Base-by-base conservation (phyloP, 2,329 filamentous ascomycete genomes). In the Penicillium sp. region DNA sequence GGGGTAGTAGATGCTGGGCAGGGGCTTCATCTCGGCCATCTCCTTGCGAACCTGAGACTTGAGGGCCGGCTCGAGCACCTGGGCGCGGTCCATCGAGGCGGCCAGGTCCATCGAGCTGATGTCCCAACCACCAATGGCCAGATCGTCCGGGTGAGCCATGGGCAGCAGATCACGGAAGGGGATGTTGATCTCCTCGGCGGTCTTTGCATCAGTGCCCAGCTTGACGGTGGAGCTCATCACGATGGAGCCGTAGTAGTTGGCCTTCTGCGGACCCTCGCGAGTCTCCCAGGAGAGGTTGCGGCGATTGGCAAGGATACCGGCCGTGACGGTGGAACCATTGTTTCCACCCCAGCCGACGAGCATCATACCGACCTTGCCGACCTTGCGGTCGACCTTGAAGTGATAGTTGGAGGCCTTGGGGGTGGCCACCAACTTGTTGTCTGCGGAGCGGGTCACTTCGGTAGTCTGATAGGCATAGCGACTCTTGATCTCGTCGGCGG, bases 221-320 rank as follows among this genome's bases (percentile, higher is more conserved):
- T 97, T 99, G 79, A 97, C 86, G 61, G 94, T 99, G 17, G 94
- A 97, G 59, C 88, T 84, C 94, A 99, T 97, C 75, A 97, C 85
- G 65, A 97, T 85, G 51, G 94, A 99, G 67, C 94, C 94, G 74
- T 97, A 99, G 84, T 97, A 99, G 79, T 99, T 99, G 76, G 94
- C 88, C 60, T 84, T 80, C 59, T 86, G 90, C 62, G 84, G 78
- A 46, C 92, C 92, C 75, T 97, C 91, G 68, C 93, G 92, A 66
- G 94, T 97, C 60, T 97, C 90, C 94, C 94, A 99, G 56, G 81
- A 80, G 52, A 97, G 84, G 52, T 85, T 83, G 64, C 87, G 89
- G 71, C 90, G 89, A 78, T 99, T 99, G 76, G 93, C 94, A 71
- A 99, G 84, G 76, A 99, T 96, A 73, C 93, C 94, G 56, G 94